Evolutionary conservation across 768 basidiomycete species (phyloP).

Genomic region (Xerocomellus chrysenteron): DNA sequence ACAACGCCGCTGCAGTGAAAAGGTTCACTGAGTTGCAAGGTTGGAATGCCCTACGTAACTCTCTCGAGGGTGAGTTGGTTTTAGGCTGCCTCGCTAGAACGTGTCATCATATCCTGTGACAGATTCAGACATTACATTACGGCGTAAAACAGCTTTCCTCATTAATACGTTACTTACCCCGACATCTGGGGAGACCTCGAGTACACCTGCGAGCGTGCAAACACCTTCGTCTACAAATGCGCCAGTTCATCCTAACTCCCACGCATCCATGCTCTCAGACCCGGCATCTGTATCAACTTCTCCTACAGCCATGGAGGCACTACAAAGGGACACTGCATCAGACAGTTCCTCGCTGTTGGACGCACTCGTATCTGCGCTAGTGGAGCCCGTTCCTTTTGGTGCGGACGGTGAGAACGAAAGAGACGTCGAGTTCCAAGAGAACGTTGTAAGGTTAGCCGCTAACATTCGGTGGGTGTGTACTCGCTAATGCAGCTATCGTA

Average conservation of each 20-base stretch:
- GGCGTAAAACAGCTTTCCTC: slow-evolving; percentile 78
- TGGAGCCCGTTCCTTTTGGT: slow-evolving; percentile 59
- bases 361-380: slow-evolving; percentile 51
- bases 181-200: slow-evolving; percentile 16
- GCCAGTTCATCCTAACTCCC: slow-evolving; percentile 70
- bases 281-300: slow-evolving; percentile 55
- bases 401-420: slow-evolving; percentile 63
- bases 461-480: background rate
- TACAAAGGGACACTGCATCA: slow-evolving; percentile 37
- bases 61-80: slow-evolving; percentile 55
- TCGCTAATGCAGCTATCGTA: background rate
- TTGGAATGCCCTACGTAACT: slow-evolving; percentile 59
- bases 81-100: background rate
- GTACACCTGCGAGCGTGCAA: slow-evolving; percentile 15
- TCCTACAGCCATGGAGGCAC: slow-evolving; percentile 44
- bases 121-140: slow-evolving; percentile 79
- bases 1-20: slow-evolving; percentile 65
- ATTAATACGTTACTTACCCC: slow-evolving; percentile 69
- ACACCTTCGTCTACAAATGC: slow-evolving; percentile 23
- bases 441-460: slow-evolving; percentile 48
- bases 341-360: slow-evolving; percentile 40
- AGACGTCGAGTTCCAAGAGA: slow-evolving; percentile 68
- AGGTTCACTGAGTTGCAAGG: slow-evolving; percentile 52
- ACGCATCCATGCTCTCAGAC: slow-evolving; percentile 59
- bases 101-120: slow-evolving; percentile 3